Base-by-base conservation (phyloP, 2,329 filamentous ascomycete species). In the Pseudogymnoascus sp. region DNA sequence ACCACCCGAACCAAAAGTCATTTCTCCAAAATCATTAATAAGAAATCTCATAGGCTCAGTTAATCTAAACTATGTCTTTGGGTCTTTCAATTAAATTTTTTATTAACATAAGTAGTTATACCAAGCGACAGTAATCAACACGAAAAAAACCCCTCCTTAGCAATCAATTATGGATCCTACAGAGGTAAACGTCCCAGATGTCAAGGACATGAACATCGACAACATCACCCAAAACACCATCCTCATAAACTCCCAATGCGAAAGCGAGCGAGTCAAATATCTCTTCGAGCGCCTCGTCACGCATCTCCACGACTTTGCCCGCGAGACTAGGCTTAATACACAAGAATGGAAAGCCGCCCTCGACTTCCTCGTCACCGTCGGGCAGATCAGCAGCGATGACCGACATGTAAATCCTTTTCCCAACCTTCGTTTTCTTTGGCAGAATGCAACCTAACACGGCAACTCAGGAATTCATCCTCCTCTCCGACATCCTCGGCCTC, bases 151-250 rank as follows among this genome's bases (percentile, higher is more conserved):
- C 60, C 16, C 60, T 36, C 21, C 23, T 62, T 51, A 19, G 39
- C 28, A 31, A 28, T 28, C 45, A 67, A 63, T 41, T 11, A 80
- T 80, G 79, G 76, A 79, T 67, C 77, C 77, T 5, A 76, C 76
- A 16, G 66, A 78, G 67, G 75, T 78, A 61, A 73, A 76, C 19
- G 74, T 81, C 23, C 84, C 83, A 64, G 77, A 78, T 6, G 78
- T 89, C 74, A 87, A 88, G 73, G 85, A 92, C 76, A 80, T 92
- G 37, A 92, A 87, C 1, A 88, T 88, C 68, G 88, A 91, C 72
- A 92, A 92, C 75, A 92, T 92, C 75, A 92, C 90, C 63, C 84
- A 88, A 61, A 92, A 92, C 71, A 86, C 88, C 34, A 81, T 88
- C 72, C 79, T 81, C 54, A 91, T 92, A 75, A 93, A 93, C 77